Percentiles rank a stretch among this genome's conserved stretches.
Conservation (phyloP, 768 basidiomycete species). For the Mycena rebaudengoi region DNA sequence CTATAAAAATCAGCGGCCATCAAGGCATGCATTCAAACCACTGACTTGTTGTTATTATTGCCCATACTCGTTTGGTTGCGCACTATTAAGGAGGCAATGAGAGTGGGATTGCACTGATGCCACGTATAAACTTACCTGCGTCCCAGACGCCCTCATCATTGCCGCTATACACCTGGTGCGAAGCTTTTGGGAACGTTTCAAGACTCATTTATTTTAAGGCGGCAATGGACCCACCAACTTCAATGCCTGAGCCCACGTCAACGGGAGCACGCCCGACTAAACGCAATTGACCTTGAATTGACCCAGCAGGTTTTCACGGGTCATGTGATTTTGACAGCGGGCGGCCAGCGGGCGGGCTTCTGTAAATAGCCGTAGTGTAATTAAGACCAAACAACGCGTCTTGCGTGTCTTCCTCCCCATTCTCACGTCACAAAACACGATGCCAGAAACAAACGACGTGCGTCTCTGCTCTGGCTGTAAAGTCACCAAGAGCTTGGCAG, state of each 20-base stretch:
- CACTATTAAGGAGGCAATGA: slow-evolving; percentile 32
- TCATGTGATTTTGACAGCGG: too few species aligned
- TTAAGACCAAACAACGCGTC: too few species aligned
- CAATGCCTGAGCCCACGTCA: slow-evolving; percentile 53
- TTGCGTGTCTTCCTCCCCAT: too few species aligned
- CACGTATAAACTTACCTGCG: slow-evolving; percentile 40
- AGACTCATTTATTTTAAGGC: neutral
- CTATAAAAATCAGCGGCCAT: slow-evolving; percentile 33
- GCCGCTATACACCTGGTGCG: slow-evolving; percentile 61
- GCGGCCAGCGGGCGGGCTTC: too few species aligned
- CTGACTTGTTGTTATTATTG: slow-evolving; percentile 59
- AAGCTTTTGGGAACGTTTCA: slow-evolving; percentile 43
- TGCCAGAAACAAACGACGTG: too few species aligned
- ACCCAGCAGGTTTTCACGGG: too few species aligned
- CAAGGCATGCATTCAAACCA: neutral
- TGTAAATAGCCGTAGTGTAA: too few species aligned
- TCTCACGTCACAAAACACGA: too few species aligned
- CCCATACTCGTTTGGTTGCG: slow-evolving; percentile 67
- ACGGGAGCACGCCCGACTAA: slow-evolving; percentile 68
- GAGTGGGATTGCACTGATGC: too few species aligned
- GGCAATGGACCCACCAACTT: slow-evolving; percentile 51
- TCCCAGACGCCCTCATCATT: slow-evolving; percentile 58
- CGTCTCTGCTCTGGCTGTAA: too few species aligned
- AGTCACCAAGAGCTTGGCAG: too few species aligned
- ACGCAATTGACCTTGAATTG: too few species aligned